A percentile compares a stretch with the other conserved stretches of the same genome.
Conservation (phyloP, 768 basidiomycete species). For the Artomyces pyxidatus region DNA sequence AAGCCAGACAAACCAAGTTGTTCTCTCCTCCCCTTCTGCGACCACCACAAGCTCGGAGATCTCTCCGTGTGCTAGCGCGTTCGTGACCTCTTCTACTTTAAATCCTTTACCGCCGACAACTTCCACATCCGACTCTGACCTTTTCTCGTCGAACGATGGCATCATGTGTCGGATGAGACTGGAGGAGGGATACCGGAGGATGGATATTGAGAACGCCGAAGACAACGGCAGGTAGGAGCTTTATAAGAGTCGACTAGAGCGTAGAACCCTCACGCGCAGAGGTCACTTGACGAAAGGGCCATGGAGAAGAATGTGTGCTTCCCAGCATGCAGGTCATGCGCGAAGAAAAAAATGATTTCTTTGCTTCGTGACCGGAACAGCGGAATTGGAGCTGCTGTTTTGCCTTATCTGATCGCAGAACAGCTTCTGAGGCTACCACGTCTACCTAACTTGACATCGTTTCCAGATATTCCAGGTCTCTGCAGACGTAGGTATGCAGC, state of each 20-base stretch:
- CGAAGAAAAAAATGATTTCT: too few relatives aligned
- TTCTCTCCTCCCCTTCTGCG: constrained; percentile 56
- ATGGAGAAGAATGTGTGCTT: background rate
- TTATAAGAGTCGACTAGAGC: background rate
- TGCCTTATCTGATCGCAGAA: too few relatives aligned
- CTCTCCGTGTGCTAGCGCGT: constrained; percentile 28
- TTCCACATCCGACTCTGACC: background rate
- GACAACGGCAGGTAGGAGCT: background rate
- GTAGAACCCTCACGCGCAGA: background rate
- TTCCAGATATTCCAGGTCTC: too few relatives aligned
- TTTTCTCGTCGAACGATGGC: background rate
- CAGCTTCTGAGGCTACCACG: too few relatives aligned
- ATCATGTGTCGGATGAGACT: background rate
- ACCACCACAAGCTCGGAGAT: constrained; percentile 53
- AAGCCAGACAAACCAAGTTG: constrained; percentile 72
- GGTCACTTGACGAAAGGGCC: constrained; percentile 2
- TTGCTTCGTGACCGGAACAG: too few relatives aligned
- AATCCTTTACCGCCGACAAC: background rate
- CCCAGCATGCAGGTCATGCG: too few relatives aligned
- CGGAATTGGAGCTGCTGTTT: too few relatives aligned
- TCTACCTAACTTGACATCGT: too few relatives aligned
- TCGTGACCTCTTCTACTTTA: background rate
- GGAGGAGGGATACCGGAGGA: background rate
- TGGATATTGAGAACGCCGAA: background rate
- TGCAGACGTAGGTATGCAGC: too few relatives aligned